Base-by-base conservation (phyloP, 805 yeast genomes). In the Metschnikowia peoriensis region DNA sequence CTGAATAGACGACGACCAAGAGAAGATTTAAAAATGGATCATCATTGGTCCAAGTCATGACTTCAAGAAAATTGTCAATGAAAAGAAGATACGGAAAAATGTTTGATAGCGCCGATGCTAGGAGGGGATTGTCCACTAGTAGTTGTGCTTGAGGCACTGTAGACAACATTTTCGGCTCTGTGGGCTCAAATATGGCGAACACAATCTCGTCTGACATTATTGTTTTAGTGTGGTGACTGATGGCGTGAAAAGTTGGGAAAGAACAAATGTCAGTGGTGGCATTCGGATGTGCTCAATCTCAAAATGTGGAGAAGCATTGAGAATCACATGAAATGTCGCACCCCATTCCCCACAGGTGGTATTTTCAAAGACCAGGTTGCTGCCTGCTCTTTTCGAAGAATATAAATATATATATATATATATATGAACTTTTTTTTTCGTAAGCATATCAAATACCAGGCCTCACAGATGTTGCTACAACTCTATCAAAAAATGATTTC, bases 21-120 rank as follows among this genome's bases (percentile, higher is more conserved):
- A 80, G 60, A 51, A 79, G 72, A 57, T 80, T 81, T 53, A 69
- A 69, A 57, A 77, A 79, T 9, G 77, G 74, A 50, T 79, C 80
- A 5, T 71, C 77, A 53, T 79, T 79, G 1, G 86, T 80, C 86
- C 86, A 81, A 1, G 85, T 80, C 17, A 80, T 54, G 12, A 78
- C 62, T 38, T 78, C 78, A 15, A 81, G 61, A 7, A 73, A 50
- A 41, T 70, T 66, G 60, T 81, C 84, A 6, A 76, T 61, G 22
- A 80, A 58, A 14, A 78, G 60, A 34, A 81, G 64, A 52, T 75
- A 67, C 1, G 85, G 85, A 54, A 77, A 80, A 32, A 76, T 70
- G 41, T 75, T 68, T 38, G 79, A 70, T 29, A 81, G 67, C 1
- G 81, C 77, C 8, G 79, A 66, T 7, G 80, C 69, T n/a, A 81